A percentile compares a stretch with the other conserved stretches of the same genome.
phyloP scores from a whole-genome alignment of 768 basidiomycete genomes.

The Tylopilus subfusipes region DNA sequence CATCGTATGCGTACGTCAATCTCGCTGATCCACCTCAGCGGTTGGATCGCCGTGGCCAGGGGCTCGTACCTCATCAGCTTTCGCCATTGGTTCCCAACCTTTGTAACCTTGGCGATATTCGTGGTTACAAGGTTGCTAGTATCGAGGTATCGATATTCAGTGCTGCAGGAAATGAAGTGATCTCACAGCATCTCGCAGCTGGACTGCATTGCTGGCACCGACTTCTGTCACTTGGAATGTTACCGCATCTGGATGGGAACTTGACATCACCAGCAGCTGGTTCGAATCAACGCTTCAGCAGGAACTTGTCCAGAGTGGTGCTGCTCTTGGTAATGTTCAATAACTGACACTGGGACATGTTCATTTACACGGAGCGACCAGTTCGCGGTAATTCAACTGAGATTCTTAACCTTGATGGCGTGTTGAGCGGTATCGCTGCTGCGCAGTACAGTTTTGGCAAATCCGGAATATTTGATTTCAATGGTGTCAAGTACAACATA shows the following conservation, averaged over 20 bases:
- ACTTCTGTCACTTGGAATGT: background rate
- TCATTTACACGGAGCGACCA: background rate
- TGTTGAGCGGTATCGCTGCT: conserved; percentile 15
- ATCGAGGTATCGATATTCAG: conserved; percentile 8
- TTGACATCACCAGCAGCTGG: conserved; percentile 2
- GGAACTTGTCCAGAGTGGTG: conserved; percentile 1
- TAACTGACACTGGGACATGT: background rate
- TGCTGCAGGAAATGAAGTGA: background rate
- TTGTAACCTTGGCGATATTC: conserved; percentile 5
- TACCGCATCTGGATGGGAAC: conserved; percentile 2
- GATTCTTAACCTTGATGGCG: conserved; percentile 5
- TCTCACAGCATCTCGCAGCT: conserved; percentile 3
- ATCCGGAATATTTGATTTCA: conserved; percentile 13
- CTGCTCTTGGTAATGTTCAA: background rate
- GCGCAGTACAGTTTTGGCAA: conserved; percentile 6
- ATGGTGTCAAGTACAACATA: conserved; percentile 16
- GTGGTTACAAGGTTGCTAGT: conserved; percentile 11
- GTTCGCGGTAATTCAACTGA: conserved; percentile 13
- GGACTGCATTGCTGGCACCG: conserved; percentile 13
- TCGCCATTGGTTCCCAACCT: background rate
- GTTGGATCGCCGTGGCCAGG: conserved; percentile 8
- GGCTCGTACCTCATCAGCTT: background rate
- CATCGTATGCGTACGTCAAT: conserved; percentile 10
- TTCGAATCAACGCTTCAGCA: background rate
- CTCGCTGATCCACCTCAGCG: conserved; percentile 10